phyloP scores from a whole-genome alignment of 1,139 yeast species.

The Debaryomycetaceae sp. region DNA sequence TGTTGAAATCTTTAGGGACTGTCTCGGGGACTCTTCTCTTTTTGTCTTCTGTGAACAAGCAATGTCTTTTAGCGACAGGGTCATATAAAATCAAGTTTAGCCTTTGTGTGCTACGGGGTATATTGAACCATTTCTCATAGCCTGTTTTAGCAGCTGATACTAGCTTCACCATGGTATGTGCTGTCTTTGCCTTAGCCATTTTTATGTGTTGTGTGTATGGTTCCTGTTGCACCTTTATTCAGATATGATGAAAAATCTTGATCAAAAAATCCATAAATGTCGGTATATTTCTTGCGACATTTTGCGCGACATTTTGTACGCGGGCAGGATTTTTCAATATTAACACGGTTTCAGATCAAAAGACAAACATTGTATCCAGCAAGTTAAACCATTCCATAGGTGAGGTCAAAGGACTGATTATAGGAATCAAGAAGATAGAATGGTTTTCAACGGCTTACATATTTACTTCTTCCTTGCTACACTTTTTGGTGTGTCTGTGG shows the following conservation, averaged over 20 bases:
- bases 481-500: conserved; percentile 14
- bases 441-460: neutral
- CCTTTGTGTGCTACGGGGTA: conserved; percentile 77
- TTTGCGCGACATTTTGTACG: neutral
- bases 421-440: neutral
- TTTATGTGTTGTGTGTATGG: conserved; percentile 1
- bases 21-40: conserved; percentile 74
- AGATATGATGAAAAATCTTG: neutral
- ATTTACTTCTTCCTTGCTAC: conserved; percentile 11
- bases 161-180: conserved; percentile 51
- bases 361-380: neutral
- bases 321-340: neutral
- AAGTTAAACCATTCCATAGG: neutral
- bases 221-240: neutral
- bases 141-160: conserved; percentile 88
- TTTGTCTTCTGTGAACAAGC: conserved; percentile 81
- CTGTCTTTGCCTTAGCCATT: conserved; percentile 44
- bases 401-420: neutral
- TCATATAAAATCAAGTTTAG: conserved; percentile 87
- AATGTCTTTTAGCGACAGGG: conserved; percentile 70
- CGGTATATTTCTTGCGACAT: neutral
- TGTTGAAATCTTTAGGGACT: conserved; percentile 56
- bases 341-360: neutral
- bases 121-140: conserved; percentile 70
- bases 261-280: neutral